phyloP scores from a whole-genome alignment of 1,284 basidiomycete species.

The Papiliotrema flavescens region DNA sequence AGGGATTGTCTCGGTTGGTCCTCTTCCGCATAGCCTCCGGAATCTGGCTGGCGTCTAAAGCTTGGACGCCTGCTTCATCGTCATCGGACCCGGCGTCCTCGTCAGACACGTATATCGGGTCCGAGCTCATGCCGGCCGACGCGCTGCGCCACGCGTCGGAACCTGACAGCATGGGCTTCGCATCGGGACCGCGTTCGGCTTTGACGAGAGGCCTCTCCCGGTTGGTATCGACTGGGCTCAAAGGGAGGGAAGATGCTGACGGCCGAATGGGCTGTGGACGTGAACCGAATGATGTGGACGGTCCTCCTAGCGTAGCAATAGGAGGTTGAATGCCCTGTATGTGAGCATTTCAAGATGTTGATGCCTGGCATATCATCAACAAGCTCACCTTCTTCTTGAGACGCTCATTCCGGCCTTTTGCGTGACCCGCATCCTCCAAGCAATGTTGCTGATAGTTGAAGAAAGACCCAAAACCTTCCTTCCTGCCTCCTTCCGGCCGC shows the following conservation, averaged over 20 bases:
- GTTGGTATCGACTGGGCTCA: no score
- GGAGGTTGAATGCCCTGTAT: background rate
- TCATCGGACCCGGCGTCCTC: constrained; percentile 7
- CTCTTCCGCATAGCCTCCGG: constrained; percentile 10
- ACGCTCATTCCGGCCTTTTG: constrained; percentile 18
- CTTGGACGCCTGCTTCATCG: constrained; percentile 10
- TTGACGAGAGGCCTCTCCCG: no score
- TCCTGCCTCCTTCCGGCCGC: constrained; percentile 24
- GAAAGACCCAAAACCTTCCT: constrained; percentile 34
- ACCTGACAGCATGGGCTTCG: background rate
- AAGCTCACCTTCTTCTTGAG: constrained; percentile 14
- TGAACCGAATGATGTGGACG: no score
- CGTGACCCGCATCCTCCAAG: constrained; percentile 10
- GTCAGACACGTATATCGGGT: constrained; percentile 1
- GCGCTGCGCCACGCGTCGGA: background rate
- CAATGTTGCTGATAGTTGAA: constrained; percentile 27
- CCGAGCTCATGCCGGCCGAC: background rate
- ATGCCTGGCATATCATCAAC: background rate
- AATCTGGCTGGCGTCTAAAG: constrained; percentile 7
- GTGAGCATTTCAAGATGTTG: background rate
- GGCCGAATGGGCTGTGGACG: no score
- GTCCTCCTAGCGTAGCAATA: background rate
- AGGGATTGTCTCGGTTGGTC: constrained; percentile 16
- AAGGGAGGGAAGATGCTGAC: no score
- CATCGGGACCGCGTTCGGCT: background rate